Evolutionary conservation across 768 basidiomycete species (phyloP).

Genomic region (Lepiota subincarnata): DNA sequence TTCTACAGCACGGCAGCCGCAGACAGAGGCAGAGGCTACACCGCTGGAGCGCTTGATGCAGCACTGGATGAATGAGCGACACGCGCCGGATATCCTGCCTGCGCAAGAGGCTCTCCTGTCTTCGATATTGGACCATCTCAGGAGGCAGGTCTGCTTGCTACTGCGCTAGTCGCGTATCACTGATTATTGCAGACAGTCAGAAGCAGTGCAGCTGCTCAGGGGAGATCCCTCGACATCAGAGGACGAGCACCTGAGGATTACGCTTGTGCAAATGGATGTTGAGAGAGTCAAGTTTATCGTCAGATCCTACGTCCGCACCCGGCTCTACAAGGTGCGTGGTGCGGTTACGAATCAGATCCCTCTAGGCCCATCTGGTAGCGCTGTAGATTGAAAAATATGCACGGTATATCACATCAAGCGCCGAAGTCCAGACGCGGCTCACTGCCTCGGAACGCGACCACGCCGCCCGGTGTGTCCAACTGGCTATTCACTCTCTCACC

Average conservation of each 20-base stretch:
- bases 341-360: background rate
- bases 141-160: conserved; percentile 63
- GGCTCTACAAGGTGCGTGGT: conserved; percentile 72
- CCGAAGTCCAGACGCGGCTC: conserved; percentile 69
- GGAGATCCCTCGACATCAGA: conserved; percentile 83
- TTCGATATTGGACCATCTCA: conserved; percentile 67
- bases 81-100: conserved; percentile 75
- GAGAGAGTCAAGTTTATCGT: conserved; percentile 93
- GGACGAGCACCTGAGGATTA: conserved; percentile 89
- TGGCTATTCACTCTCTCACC: background rate
- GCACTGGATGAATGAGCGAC: conserved; percentile 84
- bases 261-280: conserved; percentile 92
- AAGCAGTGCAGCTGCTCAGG: conserved; percentile 70
- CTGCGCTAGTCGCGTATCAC: background rate
- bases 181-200: conserved; percentile 47
- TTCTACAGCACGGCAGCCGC: background rate
- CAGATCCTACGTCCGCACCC: conserved; percentile 81
- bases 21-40: conserved; percentile 37
- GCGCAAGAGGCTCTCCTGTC: conserved; percentile 67
- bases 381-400: conserved; percentile 84
- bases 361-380: background rate
- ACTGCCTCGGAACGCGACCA: conserved; percentile 82
- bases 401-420: conserved; percentile 68
- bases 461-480: conserved; percentile 56
- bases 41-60: conserved; percentile 68